Base-by-base conservation (phyloP, 2,329 filamentous ascomycete species). In the Cercospora canescens region DNA sequence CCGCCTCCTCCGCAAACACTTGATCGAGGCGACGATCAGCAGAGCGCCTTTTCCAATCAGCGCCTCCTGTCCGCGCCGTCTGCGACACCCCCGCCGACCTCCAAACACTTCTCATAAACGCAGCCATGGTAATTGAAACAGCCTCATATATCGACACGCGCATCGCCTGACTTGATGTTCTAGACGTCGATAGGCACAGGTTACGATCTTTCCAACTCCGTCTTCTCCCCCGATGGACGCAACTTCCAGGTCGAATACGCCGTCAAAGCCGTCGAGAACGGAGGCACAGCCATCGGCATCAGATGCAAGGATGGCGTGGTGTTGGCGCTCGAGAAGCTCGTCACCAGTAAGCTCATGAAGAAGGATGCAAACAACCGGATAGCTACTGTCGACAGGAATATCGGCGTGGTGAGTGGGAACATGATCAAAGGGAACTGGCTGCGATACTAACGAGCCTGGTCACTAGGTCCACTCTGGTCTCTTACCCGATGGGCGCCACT, bases 231-330 rank as follows among this genome's bases (percentile, higher is more conserved):
- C 72, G 95, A 99, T 84, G 95, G 95, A 79, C 92, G 95, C 75
- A 99, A 99, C 82, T 99, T 99, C 82, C 95, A 99, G 83, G 88
- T 90, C 81, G 95, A 99, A 86, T 99, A 99, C 81, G 95, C 95
- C 73, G 91, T 96, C 75, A 99, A 99, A 86, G 95, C 95, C 64
- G 95, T 99, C 70, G 95, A 99, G 84, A 98, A 96, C 77, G 95
- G 94, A 72, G 94, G 95, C 77, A 99, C 95, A 63, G 93, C 94
- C 62, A 89, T 99, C 80, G 95, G 95, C 74, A 97, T 99, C 81
- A 88, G 93, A 79, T 97, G 93, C 87, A 97, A 96, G 83, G 93
- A 98, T 80, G 95, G 95, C 70, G 92, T 99, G 61, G 93, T 99
- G 70, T 87, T 99, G 72, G 95, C 95, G 48, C 90, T 97, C 68